Evolutionary conservation across 352 stramenopile species (phyloP), one percentile per base, ranked within the genome.

Genomic region (Globisporangium carolinianum): DNA sequence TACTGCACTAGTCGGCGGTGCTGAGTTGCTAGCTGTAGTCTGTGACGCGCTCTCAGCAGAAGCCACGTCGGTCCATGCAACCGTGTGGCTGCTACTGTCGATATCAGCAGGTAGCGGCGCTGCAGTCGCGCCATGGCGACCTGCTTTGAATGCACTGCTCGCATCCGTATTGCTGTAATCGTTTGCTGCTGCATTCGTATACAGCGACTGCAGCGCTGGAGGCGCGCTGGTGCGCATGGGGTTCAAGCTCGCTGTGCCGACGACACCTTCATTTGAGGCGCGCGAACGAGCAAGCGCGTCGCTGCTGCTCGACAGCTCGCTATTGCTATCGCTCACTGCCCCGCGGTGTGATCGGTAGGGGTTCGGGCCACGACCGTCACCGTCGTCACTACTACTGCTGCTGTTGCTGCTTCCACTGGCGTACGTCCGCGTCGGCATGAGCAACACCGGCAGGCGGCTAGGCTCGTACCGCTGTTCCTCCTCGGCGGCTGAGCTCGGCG

Each of bases 391-490:
- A n/a, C 49, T 53, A n/a, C 49, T 42, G 49, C 51, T 46, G 52
- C 61, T 43, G 51, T 41, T 12, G 53, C 58, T 37, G 48, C 55
- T 48, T n/a, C 38, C 56, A 35, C 57, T 77, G 53, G 67, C 72
- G 56, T 75, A 75, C 3, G 64, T 54, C 15, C 56, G 58, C 11
- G 67, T 53, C 4, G 69, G 58, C 45, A 75, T 38, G 8, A 77
- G 51, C 18, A 63, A 17, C 57, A 63, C 57, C 8, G 56, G 56
- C 15, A 48, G 49, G 0, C 46, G 45, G 10, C 15, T 60, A 17
- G 41, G 55, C 8, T 38, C 37, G 9, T 46, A 36, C 18, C n/a
- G 37, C 36, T 47, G 46, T 15, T 48, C 36, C 42, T 52, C 47
- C 24, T 32, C 24, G 24, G 24, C 24, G 24, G 24, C 24, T 32